These are phyloP conservation scores for Trichoderma oligosporum DNA, from an alignment of 2,329 filamentous ascomycete species.

Conservation along the genomic window DNA sequence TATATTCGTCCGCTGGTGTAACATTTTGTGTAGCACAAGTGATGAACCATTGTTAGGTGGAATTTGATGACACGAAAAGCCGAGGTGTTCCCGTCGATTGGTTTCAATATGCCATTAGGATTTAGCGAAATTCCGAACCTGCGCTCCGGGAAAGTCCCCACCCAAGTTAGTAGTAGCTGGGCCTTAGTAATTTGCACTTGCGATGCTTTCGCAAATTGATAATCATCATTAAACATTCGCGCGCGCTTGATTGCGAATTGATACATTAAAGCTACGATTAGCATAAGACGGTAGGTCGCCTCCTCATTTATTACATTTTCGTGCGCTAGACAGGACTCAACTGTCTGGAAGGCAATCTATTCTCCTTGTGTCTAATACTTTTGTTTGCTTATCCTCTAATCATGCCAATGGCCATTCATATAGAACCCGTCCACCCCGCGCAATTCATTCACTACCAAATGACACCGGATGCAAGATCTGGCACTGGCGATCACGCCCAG, in stretches of 20 bases:
- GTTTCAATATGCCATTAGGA: background rate
- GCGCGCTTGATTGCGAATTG: slow-evolving; percentile 16
- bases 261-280: background rate
- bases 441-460: background rate
- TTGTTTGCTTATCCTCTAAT: background rate
- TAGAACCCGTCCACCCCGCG: slow-evolving; percentile 11
- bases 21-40: no score
- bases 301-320: no score
- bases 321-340: no score
- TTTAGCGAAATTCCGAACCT: slow-evolving; percentile 6
- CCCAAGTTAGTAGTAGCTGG: background rate
- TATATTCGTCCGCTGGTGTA: no score
- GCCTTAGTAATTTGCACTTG: slow-evolving; percentile 13
- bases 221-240: slow-evolving; percentile 15
- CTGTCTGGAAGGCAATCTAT: no score
- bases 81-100: no score
- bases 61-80: no score
- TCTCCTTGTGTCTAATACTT: background rate
- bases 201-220: slow-evolving; percentile 13
- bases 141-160: slow-evolving; percentile 14
- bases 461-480: slow-evolving; percentile 13
- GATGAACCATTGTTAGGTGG: no score
- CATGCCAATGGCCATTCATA: slow-evolving; percentile 16
- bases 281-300: slow-evolving; percentile 15
- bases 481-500: slow-evolving; percentile 29